Evolutionary conservation across 2,329 filamentous ascomycete species (phyloP).

Genomic region (Neofusicoccum laricinum): DNA sequence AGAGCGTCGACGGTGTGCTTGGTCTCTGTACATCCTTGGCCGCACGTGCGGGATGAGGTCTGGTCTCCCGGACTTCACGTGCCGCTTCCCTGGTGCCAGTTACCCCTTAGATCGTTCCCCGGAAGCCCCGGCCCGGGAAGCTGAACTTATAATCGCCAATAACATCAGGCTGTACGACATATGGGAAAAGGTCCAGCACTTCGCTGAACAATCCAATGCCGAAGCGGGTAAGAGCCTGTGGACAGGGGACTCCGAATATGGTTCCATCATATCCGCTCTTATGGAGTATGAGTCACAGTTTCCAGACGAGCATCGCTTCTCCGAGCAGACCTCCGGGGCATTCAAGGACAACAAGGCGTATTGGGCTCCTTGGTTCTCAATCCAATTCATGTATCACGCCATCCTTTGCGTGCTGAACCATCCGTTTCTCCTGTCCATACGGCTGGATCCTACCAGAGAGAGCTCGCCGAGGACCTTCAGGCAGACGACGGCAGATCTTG

Average conservation of each 20-base stretch:
- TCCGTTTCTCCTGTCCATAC: conserved; percentile 50
- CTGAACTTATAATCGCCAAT: background rate
- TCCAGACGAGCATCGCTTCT: conserved; percentile 51
- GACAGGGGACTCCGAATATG: conserved; percentile 2
- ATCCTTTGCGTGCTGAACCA: conserved; percentile 55
- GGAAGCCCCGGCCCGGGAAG: background rate
- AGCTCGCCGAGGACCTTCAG: conserved; percentile 41
- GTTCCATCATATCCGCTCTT: conserved; percentile 26
- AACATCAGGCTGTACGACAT: conserved; percentile 7
- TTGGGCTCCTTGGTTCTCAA: conserved; percentile 54
- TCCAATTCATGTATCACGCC: conserved; percentile 53
- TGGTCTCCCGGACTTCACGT: background rate
- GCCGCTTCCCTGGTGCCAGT: background rate
- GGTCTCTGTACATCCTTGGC: background rate
- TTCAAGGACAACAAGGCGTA: conserved; percentile 48
- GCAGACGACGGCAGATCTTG: conserved; percentile 52
- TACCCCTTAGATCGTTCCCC: background rate
- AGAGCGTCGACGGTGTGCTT: background rate
- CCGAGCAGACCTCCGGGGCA: conserved; percentile 40
- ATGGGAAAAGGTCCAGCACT: background rate
- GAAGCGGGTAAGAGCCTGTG: conserved; percentile 2
- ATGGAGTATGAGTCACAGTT: conserved; percentile 54
- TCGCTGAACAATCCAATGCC: background rate
- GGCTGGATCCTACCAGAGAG: conserved; percentile 51
- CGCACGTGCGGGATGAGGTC: background rate